phyloP scores from a whole-genome alignment of 2,329 filamentous ascomycete species.

The Microdochium bolleyi region DNA sequence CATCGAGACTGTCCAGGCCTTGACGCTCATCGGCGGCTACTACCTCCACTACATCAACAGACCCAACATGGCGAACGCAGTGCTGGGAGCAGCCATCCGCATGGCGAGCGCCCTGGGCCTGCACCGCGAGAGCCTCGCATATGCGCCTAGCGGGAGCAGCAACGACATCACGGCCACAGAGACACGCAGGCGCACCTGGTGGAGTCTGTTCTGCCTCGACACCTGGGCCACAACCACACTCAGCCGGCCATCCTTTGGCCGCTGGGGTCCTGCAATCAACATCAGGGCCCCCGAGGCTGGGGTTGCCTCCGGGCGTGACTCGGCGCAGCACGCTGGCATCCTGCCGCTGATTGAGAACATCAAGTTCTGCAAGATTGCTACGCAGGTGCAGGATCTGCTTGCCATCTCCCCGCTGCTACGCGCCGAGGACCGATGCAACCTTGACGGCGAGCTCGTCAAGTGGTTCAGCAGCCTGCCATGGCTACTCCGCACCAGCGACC shows the following conservation, averaged over 20 bases:
- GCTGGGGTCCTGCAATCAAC: constrained; percentile 61
- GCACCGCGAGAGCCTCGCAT: constrained; percentile 51
- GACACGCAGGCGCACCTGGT: constrained; percentile 62
- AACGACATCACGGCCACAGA: constrained; percentile 47
- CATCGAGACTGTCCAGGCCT: constrained; percentile 65
- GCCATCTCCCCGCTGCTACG: constrained; percentile 61
- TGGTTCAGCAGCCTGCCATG: constrained; percentile 68
- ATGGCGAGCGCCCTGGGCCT: constrained; percentile 70
- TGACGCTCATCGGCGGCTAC: constrained; percentile 65
- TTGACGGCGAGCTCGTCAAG: constrained; percentile 60
- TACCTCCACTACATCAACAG: constrained; percentile 74
- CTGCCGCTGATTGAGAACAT: constrained; percentile 69
- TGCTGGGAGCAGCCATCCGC: constrained; percentile 62
- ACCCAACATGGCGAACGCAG: constrained; percentile 67
- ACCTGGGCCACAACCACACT: constrained; percentile 67
- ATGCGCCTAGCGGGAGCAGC: constrained; percentile 22
- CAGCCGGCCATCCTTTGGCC: constrained; percentile 61
- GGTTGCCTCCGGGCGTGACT: constrained; percentile 37
- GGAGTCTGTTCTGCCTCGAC: constrained; percentile 66
- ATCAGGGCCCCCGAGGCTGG: constrained; percentile 52
- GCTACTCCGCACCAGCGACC: constrained; percentile 54
- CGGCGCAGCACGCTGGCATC: constrained; percentile 53
- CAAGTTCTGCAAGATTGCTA: constrained; percentile 72
- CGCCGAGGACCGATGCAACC: constrained; percentile 55
- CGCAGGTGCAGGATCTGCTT: constrained; percentile 67